A percentile compares a stretch with the other conserved stretches of the same genome.
Conservation (phyloP, 140 eudicot species). For the Erigeron philadelphicus region DNA sequence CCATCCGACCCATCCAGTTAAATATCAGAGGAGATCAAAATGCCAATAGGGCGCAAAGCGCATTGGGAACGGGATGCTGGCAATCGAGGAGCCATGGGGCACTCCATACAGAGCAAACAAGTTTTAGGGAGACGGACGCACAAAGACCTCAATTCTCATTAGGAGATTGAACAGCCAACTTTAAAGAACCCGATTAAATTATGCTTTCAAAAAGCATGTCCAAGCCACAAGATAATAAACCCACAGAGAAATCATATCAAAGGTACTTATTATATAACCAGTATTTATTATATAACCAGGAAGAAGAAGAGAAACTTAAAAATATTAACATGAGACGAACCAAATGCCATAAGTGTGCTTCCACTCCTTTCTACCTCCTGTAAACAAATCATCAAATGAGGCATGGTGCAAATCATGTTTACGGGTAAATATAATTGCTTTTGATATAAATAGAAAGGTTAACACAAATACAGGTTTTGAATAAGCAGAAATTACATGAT, state of each 20-base stretch:
- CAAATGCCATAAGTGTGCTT: constrained; percentile 76
- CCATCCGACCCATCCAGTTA: too few relatives aligned
- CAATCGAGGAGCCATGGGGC: not conserved
- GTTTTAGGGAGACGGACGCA: not conserved
- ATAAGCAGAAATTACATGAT: not conserved
- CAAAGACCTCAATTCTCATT: too few relatives aligned
- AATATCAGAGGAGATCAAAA: too few relatives aligned
- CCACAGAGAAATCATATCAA: not conserved
- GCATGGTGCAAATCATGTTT: not conserved
- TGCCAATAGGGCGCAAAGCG: too few relatives aligned
- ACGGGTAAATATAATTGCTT: not conserved
- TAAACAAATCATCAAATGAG: constrained; percentile 20
- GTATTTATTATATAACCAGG: not conserved
- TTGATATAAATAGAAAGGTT: not conserved
- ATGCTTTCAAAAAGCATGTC: too few relatives aligned
- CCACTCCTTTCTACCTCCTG: constrained; percentile 94
- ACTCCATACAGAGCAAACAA: not conserved
- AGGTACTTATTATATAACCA: too few relatives aligned
- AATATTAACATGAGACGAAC: constrained; percentile 29
- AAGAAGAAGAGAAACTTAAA: not conserved
- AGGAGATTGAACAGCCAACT: too few relatives aligned
- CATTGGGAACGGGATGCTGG: not conserved
- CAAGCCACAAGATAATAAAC: not conserved
- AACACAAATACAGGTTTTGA: not conserved
- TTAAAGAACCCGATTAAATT: too few relatives aligned